phyloP scores from a whole-genome alignment of 1,284 basidiomycete species.

The Apiotrichum siamense region DNA sequence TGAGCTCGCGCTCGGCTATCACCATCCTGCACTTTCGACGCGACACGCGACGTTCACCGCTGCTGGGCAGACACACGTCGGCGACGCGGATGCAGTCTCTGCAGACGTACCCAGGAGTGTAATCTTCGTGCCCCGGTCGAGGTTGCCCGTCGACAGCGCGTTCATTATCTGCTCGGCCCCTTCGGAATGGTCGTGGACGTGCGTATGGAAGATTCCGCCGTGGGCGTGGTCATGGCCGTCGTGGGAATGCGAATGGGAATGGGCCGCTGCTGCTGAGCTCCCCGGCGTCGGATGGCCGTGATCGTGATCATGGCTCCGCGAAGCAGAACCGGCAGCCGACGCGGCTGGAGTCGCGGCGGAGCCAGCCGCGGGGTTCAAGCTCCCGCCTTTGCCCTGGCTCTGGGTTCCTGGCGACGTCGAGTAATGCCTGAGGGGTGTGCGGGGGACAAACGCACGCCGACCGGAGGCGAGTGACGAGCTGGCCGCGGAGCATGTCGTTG shows the following conservation, averaged over 20 bases:
- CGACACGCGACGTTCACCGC: too few relatives aligned
- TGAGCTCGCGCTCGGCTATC: too few relatives aligned
- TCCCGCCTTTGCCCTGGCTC: background rate
- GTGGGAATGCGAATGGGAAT: background rate
- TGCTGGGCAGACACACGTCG: too few relatives aligned
- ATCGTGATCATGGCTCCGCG: background rate
- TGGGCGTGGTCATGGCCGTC: constrained; percentile 53
- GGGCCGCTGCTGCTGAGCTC: background rate
- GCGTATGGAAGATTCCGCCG: constrained; percentile 39
- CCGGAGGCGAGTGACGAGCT: background rate
- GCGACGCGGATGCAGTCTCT: too few relatives aligned
- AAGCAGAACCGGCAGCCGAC: background rate
- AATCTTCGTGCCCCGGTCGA: constrained; percentile 74
- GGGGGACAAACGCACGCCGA: background rate
- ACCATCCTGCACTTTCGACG: too few relatives aligned
- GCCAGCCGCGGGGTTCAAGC: too few relatives aligned
- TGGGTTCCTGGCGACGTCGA: background rate
- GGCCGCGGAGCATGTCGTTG: background rate
- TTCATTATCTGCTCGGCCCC: constrained; percentile 67
- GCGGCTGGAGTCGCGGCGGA: background rate
- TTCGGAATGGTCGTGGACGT: constrained; percentile 58
- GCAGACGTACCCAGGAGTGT: constrained; percentile 59
- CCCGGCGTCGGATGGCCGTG: background rate
- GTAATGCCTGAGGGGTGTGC: background rate
- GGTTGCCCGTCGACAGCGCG: constrained; percentile 57